Percentiles rank a stretch among this genome's conserved stretches.
Conservation (phyloP, 2,329 filamentous ascomycete genomes). For the Chaetoscypha palmicola region DNA sequence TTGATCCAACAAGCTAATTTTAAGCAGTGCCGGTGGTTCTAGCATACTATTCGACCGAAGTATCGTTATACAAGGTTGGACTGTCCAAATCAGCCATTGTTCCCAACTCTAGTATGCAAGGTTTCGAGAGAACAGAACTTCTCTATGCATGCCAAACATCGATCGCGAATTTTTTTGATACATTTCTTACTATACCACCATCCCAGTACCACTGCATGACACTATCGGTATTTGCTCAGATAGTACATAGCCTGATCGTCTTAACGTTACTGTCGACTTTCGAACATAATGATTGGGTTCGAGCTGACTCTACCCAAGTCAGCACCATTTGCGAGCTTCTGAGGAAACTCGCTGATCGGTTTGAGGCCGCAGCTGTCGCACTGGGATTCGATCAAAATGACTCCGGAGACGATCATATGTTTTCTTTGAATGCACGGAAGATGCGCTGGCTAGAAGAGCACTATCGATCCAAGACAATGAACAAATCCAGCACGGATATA, state of each 20-base stretch:
- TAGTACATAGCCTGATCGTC: conserved; percentile 31
- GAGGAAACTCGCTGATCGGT: conserved; percentile 28
- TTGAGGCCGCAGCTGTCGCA: conserved; percentile 15
- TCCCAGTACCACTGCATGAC: conserved; percentile 11
- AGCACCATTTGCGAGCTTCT: conserved; percentile 30
- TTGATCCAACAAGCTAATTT: not conserved
- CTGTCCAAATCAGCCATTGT: conserved; percentile 10
- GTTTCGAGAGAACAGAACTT: conserved; percentile 16
- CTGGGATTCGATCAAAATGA: conserved; percentile 12
- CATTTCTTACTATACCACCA: conserved; percentile 8
- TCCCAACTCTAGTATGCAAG: not conserved
- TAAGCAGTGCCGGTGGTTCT: conserved; percentile 7
- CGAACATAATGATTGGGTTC: conserved; percentile 34
- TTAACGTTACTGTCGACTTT: conserved; percentile 34
- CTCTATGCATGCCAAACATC: conserved; percentile 16
- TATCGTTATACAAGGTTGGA: conserved; percentile 14
- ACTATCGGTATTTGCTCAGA: conserved; percentile 22
- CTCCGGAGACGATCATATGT: conserved; percentile 6
- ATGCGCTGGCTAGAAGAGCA: conserved; percentile 8
- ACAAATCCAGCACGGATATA: not conserved
- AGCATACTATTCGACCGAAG: conserved; percentile 6
- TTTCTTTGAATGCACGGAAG: conserved; percentile 4
- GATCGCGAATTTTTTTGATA: conserved; percentile 13
- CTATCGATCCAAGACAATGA: conserved; percentile 6
- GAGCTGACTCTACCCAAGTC: conserved; percentile 29